Percentiles rank a stretch among this genome's conserved stretches.
These are phyloP conservation scores for Sugiyamaella qingdaonensis DNA, from an alignment of 805 yeast genomes.

Conservation along the genomic window DNA sequence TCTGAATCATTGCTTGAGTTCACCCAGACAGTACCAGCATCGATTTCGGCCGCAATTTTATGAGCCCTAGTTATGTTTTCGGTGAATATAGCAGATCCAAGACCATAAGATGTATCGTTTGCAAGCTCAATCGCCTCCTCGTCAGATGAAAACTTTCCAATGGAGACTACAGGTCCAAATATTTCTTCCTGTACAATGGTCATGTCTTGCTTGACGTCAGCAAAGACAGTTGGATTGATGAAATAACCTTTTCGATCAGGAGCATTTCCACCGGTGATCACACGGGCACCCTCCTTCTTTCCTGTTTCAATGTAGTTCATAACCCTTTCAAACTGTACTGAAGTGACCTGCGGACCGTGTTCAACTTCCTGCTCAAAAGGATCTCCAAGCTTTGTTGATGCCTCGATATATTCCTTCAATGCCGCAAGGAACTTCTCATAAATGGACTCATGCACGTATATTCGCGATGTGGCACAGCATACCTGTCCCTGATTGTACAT, in stretches of 20 bases:
- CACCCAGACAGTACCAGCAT: constrained; percentile 89
- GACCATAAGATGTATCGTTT: constrained; percentile 76
- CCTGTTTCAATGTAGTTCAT: constrained; percentile 74
- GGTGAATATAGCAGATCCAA: constrained; percentile 79
- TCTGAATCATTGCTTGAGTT: constrained; percentile 89
- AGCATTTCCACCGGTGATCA: constrained; percentile 76
- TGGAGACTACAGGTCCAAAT: constrained; percentile 89
- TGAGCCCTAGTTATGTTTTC: constrained; percentile 68
- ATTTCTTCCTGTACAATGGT: constrained; percentile 82
- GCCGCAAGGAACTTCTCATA: constrained; percentile 71
- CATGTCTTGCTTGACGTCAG: constrained; percentile 72
- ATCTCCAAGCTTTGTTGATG: constrained; percentile 62
- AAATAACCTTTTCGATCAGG: constrained; percentile 40
- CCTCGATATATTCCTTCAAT: constrained; percentile 48
- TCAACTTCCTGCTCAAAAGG: constrained; percentile 73
- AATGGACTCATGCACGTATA: constrained; percentile 79
- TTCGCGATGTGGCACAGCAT: constrained; percentile 91
- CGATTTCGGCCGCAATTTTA: constrained; percentile 65
- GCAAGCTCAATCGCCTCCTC: constrained; percentile 79
- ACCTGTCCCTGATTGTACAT: constrained; percentile 94
- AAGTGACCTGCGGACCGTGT: constrained; percentile 93
- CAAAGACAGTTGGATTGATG: constrained; percentile 73
- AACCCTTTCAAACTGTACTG: constrained; percentile 72
- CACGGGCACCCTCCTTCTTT: constrained; percentile 75
- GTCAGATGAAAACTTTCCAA: constrained; percentile 72